Conservation (phyloP, 371 early-diverging fungal species). For the Racocetra persica region DNA sequence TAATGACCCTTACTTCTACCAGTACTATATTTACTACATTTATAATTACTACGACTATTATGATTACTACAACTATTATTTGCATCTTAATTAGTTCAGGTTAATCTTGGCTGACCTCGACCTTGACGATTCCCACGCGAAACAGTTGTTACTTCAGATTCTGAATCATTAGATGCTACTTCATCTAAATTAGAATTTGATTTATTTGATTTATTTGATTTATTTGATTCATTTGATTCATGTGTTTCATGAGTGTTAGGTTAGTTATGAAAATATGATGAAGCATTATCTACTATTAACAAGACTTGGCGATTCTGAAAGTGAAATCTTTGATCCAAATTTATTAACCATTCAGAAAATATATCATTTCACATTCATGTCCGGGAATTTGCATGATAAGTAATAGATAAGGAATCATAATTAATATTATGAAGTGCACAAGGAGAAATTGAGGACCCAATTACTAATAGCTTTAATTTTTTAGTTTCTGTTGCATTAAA, state of each 20-base stretch:
- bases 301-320: conserved; percentile 4
- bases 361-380: neutral
- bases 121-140: too few relatives aligned
- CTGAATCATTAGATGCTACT: too few relatives aligned
- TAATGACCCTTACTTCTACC: neutral
- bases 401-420: neutral
- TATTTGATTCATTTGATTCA: neutral
- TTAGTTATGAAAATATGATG: neutral
- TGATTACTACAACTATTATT: neutral
- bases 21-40: neutral
- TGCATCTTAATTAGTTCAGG: neutral
- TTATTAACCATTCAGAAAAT: neutral
- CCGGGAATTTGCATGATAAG: conserved; percentile 4
- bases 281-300: neutral
- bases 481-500: conserved; percentile 9
- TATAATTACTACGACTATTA: neutral
- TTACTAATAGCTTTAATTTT: conserved; percentile 3
- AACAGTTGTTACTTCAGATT: too few relatives aligned
- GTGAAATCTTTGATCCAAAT: neutral
- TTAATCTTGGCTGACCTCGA: neutral
- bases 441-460: neutral
- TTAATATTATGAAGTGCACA: neutral
- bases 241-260: neutral
- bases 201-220: neutral
- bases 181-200: neutral